These are phyloP conservation scores for Ogataea hybrid DNA, from an alignment of 1,139 yeast genomes.

Conservation along the genomic window DNA sequence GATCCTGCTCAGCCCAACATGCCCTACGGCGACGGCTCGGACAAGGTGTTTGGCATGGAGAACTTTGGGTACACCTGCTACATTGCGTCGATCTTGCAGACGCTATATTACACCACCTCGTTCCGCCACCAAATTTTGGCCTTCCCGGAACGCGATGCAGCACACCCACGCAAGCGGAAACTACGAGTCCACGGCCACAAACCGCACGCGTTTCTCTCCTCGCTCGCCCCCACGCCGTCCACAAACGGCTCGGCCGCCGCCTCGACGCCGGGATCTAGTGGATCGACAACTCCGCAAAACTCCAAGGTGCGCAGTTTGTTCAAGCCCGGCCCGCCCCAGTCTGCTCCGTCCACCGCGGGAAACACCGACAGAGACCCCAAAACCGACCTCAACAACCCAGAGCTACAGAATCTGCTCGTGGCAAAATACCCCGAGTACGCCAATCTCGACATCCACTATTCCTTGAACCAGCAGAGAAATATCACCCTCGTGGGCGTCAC, in stretches of 20 bases:
- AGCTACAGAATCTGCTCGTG: slow-evolving; percentile 18
- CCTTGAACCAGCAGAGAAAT: slow-evolving; percentile 32
- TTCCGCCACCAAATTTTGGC: slow-evolving; percentile 61
- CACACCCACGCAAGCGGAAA: slow-evolving; percentile 36
- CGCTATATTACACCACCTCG: slow-evolving; percentile 69
- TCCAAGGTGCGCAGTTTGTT: slow-evolving; percentile 20
- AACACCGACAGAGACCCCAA: slow-evolving; percentile 3
- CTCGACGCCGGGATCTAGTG: slow-evolving; percentile 2
- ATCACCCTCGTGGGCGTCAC: slow-evolving; percentile 46
- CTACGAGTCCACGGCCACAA: slow-evolving; percentile 35
- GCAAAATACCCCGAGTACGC: slow-evolving; percentile 29
- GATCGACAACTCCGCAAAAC: slow-evolving; percentile 4
- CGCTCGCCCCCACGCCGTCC: slow-evolving; percentile 16
- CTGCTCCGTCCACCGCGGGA: slow-evolving; percentile 5
- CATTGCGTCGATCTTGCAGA: slow-evolving; percentile 88
- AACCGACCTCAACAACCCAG: slow-evolving; percentile 16
- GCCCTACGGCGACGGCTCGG: slow-evolving; percentile 62
- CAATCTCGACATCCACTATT: slow-evolving; percentile 26
- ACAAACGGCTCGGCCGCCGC: slow-evolving; percentile 4
- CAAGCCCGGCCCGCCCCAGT: slow-evolving; percentile 9
- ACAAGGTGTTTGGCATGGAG: slow-evolving; percentile 88
- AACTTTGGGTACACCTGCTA: slow-evolving; percentile 95
- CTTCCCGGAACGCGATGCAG: slow-evolving; percentile 38
- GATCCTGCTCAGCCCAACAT: slow-evolving; percentile 21
- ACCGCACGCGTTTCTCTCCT: slow-evolving; percentile 42